Conservation (phyloP, 345 rosid species). For the Rubroshorea leprosula region DNA sequence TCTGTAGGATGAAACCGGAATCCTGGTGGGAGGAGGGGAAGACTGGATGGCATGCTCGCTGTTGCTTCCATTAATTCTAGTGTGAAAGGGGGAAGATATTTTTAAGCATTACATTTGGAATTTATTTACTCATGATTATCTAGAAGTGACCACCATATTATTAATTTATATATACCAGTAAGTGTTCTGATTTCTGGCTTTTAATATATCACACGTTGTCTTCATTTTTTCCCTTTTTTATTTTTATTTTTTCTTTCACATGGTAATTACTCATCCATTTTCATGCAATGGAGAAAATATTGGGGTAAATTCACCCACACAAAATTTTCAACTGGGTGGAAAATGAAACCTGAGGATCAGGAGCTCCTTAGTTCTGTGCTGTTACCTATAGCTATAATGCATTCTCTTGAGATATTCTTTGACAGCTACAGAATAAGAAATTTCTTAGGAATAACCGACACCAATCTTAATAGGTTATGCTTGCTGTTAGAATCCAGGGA, state of each 20-base stretch:
- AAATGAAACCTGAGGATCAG: too few species aligned
- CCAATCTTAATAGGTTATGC: not conserved
- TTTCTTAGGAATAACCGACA: conserved; percentile 5
- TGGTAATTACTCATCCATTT: not conserved
- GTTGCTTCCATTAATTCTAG: not conserved
- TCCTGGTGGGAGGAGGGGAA: conserved; percentile 30
- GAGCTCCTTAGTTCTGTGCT: too few species aligned
- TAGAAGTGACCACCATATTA: not conserved
- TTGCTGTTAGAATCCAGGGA: not conserved
- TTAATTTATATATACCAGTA: not conserved
- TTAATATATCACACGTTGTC: not conserved
- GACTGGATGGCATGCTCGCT: not conserved
- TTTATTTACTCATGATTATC: not conserved
- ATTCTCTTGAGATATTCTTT: conserved; percentile 1
- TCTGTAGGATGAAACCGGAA: conserved; percentile 44
- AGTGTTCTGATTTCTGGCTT: not conserved
- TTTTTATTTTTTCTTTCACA: not conserved
- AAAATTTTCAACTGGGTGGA: too few species aligned
- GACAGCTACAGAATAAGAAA: conserved; percentile 5
- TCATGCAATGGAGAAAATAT: too few species aligned
- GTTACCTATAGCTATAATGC: not conserved
- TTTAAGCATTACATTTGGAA: not conserved
- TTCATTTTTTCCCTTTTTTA: too few species aligned
- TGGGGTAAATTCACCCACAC: too few species aligned
- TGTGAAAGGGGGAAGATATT: not conserved